Evolutionary conservation across 257 asterid species (phyloP).

Genomic region (Paulownia fortunei): DNA sequence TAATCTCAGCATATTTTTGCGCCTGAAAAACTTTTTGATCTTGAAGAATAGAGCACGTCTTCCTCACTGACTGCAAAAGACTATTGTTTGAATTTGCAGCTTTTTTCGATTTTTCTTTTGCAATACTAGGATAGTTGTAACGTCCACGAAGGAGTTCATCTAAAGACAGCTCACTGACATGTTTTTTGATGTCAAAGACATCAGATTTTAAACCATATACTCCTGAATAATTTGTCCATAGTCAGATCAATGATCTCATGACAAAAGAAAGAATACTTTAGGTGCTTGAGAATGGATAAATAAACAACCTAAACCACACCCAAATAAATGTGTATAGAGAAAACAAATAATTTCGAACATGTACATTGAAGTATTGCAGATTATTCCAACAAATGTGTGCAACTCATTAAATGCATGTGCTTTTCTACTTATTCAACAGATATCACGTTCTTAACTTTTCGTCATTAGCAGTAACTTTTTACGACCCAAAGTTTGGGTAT

Average conservation of each 20-base stretch:
- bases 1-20: conserved; percentile 47
- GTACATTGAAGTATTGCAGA: too few relatives aligned
- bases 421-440: too few relatives aligned
- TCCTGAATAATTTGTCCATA: conserved; percentile 44
- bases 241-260: conserved; percentile 20
- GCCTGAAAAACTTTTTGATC: conserved; percentile 42
- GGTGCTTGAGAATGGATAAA: not conserved
- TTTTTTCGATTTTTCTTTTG: conserved; percentile 54
- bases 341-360: too few relatives aligned
- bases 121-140: conserved; percentile 44
- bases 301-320: not conserved
- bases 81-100: conserved; percentile 43
- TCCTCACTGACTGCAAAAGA: conserved; percentile 54
- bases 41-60: conserved; percentile 57
- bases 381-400: not conserved
- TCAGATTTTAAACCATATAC: conserved; percentile 62
- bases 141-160: conserved; percentile 67
- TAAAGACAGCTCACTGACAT: conserved; percentile 57
- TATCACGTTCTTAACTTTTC: too few relatives aligned
- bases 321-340: too few relatives aligned
- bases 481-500: not conserved
- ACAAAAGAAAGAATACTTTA: not conserved
- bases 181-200: conserved; percentile 57
- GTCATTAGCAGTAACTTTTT: not conserved
- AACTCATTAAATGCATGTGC: too few relatives aligned